Evolutionary conservation across 73 alveolate genomes (phyloP), one percentile per base, ranked within the genome.

Genomic region (Durusdinium trenchii): DNA sequence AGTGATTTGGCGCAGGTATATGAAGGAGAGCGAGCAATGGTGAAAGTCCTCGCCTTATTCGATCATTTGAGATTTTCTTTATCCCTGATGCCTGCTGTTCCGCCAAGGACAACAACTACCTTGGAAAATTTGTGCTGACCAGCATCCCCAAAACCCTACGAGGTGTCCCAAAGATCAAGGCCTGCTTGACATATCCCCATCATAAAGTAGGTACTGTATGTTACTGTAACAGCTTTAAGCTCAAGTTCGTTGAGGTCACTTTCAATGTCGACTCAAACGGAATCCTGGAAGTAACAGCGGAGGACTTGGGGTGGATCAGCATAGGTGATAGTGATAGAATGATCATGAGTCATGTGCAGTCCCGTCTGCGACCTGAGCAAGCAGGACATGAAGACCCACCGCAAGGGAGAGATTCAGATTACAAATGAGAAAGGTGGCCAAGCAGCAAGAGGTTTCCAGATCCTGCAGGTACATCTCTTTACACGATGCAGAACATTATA

Each of bases 61-160:
- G 84, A 18, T 35, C 84, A 71, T 23, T 71, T 71, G 10, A 1
- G 40, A 3, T n/a, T 71, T 71, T 35, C 48, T 36, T 42, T 35
- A 14, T 23, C 30, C 73, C 18, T 23, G 73, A 35, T 7, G 6
- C 38, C 50, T 32, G 91, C 16, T 81, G 46, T 42, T 38, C 0
- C 3, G 18, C 42, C 28, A 73, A 92, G 98, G 99, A 99, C 99
- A 99, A 99, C 99, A 99, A 99, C 99, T 94, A 99, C 83, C 99
- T 99, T 51, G 99, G 99, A 85, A 99, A 99, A 96, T 99, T 99
- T 92, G 99, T 99, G 94, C 99, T 99, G 69, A 99, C 99, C 67
- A 99, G 99, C 40, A 99, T 99, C 45, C 99, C 99, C 40, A 99
- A 99, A 43, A 99, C 99, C 83, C 99, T 99, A 45, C 98, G 99